Evolutionary conservation across 1,284 basidiomycete species (phyloP).

Genomic region (Trametes polyzona): DNA sequence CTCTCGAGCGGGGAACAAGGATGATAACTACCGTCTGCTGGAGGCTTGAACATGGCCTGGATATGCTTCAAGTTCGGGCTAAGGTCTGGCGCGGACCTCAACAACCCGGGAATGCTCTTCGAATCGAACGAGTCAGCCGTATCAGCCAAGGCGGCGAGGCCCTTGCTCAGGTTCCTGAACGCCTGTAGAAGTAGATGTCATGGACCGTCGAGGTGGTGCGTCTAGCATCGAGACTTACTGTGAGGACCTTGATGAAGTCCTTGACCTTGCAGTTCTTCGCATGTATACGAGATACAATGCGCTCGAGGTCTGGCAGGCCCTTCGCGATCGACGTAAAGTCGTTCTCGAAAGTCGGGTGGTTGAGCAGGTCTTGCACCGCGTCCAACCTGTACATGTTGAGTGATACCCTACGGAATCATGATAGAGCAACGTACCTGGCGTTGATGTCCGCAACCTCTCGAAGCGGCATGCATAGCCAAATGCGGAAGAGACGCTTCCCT

Average conservation of each 20-base stretch:
- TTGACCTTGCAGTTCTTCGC: constrained; percentile 86
- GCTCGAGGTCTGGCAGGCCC: constrained; percentile 90
- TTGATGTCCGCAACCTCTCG: constrained; percentile 84
- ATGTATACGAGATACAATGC: constrained; percentile 91
- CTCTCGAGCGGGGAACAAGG: background rate
- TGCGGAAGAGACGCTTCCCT: constrained; percentile 92
- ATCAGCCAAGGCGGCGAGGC: constrained; percentile 65
- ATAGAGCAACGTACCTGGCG: constrained; percentile 60
- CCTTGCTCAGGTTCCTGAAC: constrained; percentile 75
- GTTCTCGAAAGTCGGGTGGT: constrained; percentile 74
- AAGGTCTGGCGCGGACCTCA: constrained; percentile 85
- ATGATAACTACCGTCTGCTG: constrained; percentile 59
- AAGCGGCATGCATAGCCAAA: constrained; percentile 93
- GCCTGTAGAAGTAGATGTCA: too few species aligned
- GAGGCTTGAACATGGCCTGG: constrained; percentile 69
- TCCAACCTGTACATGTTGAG: constrained; percentile 64
- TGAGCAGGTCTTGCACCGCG: constrained; percentile 88
- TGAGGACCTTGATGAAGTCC: constrained; percentile 85
- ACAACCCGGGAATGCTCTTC: constrained; percentile 70
- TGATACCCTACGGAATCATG: background rate
- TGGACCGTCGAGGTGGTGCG: background rate
- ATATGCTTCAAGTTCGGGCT: constrained; percentile 71
- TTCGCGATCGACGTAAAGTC: constrained; percentile 79
- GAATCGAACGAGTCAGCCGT: constrained; percentile 77
- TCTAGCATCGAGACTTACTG: constrained; percentile 47